Conservation (phyloP, 1,284 basidiomycete species). For the Ustilago esculenta region DNA sequence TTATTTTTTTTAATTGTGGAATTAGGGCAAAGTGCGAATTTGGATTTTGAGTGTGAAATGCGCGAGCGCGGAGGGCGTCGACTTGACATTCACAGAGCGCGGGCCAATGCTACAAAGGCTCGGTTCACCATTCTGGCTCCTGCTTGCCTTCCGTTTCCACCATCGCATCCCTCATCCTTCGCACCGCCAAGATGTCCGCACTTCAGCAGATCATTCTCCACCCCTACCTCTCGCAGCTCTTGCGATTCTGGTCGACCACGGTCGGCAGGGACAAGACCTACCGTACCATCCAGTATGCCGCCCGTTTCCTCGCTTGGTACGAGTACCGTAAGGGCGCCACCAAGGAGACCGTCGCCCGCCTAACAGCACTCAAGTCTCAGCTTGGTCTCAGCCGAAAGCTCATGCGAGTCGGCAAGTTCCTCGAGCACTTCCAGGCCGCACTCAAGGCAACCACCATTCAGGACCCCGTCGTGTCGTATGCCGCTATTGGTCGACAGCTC, state of each 20-base stretch:
- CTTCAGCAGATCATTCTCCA: conserved; percentile 66
- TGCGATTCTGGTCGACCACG: conserved; percentile 67
- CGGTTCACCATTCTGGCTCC: too few relatives aligned
- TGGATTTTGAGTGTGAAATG: background rate
- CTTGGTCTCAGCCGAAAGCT: conserved; percentile 71
- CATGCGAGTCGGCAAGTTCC: conserved; percentile 88
- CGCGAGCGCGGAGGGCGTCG: too few relatives aligned
- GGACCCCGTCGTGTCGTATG: conserved; percentile 78
- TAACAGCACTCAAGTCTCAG: conserved; percentile 68
- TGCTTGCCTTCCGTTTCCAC: too few relatives aligned
- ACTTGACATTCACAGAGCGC: too few relatives aligned
- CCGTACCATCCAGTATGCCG: conserved; percentile 88
- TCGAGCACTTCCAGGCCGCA: conserved; percentile 93
- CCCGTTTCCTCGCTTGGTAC: conserved; percentile 88
- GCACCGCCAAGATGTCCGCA: conserved; percentile 55
- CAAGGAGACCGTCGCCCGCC: conserved; percentile 68
- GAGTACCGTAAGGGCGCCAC: conserved; percentile 67
- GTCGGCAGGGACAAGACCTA: conserved; percentile 75
- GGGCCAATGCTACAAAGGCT: too few relatives aligned
- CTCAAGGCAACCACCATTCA: conserved; percentile 77
- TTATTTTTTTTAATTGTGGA: too few relatives aligned
- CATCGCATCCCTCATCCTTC: background rate
- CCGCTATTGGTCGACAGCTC: conserved; percentile 84
- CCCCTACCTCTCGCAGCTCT: conserved; percentile 63
- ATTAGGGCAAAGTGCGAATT: too few relatives aligned